Evolutionary conservation across 73 alveolate genomes (phyloP).

Genomic region (Paramecium sexaurelia): DNA sequence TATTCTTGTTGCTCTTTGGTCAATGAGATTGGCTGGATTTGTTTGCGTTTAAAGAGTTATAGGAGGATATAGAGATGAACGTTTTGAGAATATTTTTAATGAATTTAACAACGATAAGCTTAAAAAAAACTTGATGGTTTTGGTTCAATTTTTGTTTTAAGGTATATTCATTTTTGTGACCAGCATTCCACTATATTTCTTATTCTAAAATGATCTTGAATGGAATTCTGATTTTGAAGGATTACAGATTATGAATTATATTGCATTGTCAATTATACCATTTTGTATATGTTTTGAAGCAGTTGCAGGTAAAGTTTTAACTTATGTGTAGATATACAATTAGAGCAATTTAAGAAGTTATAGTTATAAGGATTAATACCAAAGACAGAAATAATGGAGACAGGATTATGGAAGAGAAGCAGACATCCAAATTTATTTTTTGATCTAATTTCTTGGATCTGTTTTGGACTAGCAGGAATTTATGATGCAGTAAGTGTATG

Average conservation of each 20-base stretch:
- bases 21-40: constrained; percentile 37
- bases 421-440: constrained; percentile 38
- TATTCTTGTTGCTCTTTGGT: background rate
- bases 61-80: background rate
- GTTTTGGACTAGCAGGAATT: background rate
- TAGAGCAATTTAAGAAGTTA: background rate
- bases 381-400: background rate
- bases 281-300: background rate
- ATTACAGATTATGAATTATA: background rate
- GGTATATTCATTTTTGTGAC: constrained; percentile 27
- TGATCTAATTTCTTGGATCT: background rate
- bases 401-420: constrained; percentile 33
- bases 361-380: background rate
- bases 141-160: background rate
- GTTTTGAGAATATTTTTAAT: constrained; percentile 12
- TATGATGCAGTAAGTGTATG: background rate
- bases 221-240: background rate
- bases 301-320: background rate
- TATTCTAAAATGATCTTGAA: background rate
- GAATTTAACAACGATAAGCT: background rate
- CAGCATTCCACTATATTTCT: background rate
- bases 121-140: constrained; percentile 16
- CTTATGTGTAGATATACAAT: background rate
- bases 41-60: background rate
- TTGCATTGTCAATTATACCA: background rate